Percentiles rank a stretch among this genome's conserved stretches.
These are phyloP conservation scores for Calonectria honghensis DNA, from an alignment of 2,329 filamentous ascomycete genomes.

Conservation along the genomic window DNA sequence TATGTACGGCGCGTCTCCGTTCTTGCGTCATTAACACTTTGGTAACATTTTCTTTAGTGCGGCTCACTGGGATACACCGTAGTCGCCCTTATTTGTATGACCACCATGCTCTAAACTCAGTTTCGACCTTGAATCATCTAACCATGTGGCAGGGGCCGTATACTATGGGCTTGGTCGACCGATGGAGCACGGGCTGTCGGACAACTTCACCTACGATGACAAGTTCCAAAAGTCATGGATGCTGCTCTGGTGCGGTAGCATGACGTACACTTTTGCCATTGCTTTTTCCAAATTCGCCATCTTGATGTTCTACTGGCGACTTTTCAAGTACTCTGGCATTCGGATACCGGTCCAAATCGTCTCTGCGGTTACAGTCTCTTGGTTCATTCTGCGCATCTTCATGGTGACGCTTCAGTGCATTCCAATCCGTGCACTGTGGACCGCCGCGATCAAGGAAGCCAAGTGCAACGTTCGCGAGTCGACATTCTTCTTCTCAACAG, in stretches of 20 bases:
- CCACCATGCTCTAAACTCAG: background rate
- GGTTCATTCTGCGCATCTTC: constrained; percentile 4
- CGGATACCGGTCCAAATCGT: constrained; percentile 1
- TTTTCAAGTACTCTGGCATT: constrained; percentile 54
- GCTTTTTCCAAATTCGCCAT: constrained; percentile 56
- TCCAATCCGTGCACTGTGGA: background rate
- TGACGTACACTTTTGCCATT: constrained; percentile 55
- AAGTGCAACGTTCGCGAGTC: constrained; percentile 1
- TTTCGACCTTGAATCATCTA: background rate
- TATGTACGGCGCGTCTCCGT: constrained; percentile 43
- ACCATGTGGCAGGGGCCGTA: constrained; percentile 21
- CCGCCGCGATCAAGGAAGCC: background rate
- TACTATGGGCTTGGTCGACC: constrained; percentile 19
- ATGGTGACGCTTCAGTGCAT: constrained; percentile 22
- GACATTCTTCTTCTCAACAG: constrained; percentile 7
- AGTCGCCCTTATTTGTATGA: constrained; percentile 46
- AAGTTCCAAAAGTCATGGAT: constrained; percentile 43
- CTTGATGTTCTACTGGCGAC: constrained; percentile 56
- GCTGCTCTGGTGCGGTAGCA: constrained; percentile 53
- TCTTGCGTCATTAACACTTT: constrained; percentile 16
- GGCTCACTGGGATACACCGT: constrained; percentile 46
- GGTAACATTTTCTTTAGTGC: constrained; percentile 34
- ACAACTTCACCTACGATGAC: background rate
- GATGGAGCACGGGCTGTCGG: background rate
- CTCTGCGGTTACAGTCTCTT: background rate